Base-by-base conservation (phyloP, 768 basidiomycete species). In the Chalciporus sphaerocephalus region DNA sequence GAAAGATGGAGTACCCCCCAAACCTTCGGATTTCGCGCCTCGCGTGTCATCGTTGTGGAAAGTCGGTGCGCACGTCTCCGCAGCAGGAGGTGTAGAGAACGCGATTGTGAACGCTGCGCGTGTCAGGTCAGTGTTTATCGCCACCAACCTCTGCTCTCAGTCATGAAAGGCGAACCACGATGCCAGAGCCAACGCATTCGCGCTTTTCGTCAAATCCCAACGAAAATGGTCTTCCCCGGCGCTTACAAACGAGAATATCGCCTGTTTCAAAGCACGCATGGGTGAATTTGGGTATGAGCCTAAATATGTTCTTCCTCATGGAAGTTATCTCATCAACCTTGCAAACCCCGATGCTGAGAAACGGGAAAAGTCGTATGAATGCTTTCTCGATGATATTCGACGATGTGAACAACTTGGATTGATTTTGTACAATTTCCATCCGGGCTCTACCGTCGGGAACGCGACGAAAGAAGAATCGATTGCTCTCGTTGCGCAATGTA, bases 101-200 rank as follows among this genome's bases (percentile, higher is more conserved):
- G 66, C 86, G 0, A 64, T 90, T 15, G 44, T 75, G 5, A 85
- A 91, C 48, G 89, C 90, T 13, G 78, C 83, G 13, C 67, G 71
- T 16, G 80, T 89, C 33, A 80, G 87, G 86, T 87, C 68, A 57
- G 42, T 22, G 11, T 16, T 40, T 2, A 3, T 22, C 5, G 28
- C 46, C 34, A 32, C 13, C 20, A 20, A 16, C 34, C 34, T n/a
- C 17, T 15, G 7, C 40, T 17, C 23, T 33, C 9, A 1, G 12
- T 41, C 6, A 16, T 17, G n/a, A 28, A 15, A 42, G 4, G 37
- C n/a, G n/a, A n/a, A n/a, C n/a, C n/a, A n/a, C n/a, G n/a, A n/a
- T n/a, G n/a, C n/a, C n/a, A 87, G 87, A 0, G 90, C 87, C n/a
- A 87, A 83, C 42, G 79, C 88, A 5, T 87, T 93, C 53, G 89